Conservation (phyloP, 352 stramenopile species). For the Phytophthora cactorum region DNA sequence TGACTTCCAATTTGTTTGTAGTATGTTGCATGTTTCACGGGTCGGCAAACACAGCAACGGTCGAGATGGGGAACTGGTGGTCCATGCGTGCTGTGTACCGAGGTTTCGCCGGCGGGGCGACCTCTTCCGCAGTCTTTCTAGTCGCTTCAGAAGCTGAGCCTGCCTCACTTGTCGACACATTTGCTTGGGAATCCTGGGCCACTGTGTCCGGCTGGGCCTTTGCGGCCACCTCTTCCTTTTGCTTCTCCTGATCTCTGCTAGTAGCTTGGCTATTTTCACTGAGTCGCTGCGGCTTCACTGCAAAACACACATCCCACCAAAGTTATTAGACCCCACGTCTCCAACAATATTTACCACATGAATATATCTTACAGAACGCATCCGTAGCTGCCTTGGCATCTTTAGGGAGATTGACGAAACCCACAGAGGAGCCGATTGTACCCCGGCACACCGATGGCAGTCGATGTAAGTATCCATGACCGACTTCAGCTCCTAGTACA, state of each 20-base stretch:
- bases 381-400: conserved; percentile 80
- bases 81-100: conserved; percentile 65
- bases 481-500: conserved; percentile 95
- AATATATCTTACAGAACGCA: conserved; percentile 62
- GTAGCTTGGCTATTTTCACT: conserved; percentile 8
- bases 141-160: conserved; percentile 1
- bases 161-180: conserved; percentile 4
- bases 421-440: conserved; percentile 72
- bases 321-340: background rate
- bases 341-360: conserved; percentile 1
- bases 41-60: conserved; percentile 67
- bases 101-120: conserved; percentile 29
- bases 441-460: conserved; percentile 78
- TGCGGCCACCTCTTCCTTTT: conserved; percentile 6
- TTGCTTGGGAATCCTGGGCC: conserved; percentile 3
- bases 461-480: conserved; percentile 96
- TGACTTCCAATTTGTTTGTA: background rate
- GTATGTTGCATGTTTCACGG: conserved; percentile 22
- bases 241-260: conserved; percentile 3
- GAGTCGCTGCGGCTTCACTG: conserved; percentile 36
- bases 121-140: conserved; percentile 5
- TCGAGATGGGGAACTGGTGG: conserved; percentile 81
- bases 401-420: conserved; percentile 79
- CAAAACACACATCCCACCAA: conserved; percentile 11
- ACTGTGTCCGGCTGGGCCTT: background rate